Base-by-base conservation (phyloP, 768 basidiomycete species). In the Tulasnella sp. region DNA sequence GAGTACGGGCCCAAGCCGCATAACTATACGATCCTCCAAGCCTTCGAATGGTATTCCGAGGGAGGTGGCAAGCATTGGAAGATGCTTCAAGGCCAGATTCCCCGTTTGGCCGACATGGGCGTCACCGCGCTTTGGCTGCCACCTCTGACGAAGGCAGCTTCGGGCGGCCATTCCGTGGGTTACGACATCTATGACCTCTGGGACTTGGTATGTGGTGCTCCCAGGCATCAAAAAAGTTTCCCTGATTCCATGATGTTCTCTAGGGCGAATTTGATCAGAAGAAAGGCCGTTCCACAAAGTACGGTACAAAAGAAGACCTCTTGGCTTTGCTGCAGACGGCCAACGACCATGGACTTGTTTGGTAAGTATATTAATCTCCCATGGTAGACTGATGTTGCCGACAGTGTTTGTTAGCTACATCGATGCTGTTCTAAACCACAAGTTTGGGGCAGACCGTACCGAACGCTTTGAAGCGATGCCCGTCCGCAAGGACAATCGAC, bases 81-180 rank as follows among this genome's bases (percentile, higher is more conserved):
- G 82, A 90, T 27, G 93, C 84, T 87, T 95, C 40, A 90, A 93
- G 83, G 81, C 81, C 90, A 94, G 83, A 85, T 93, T 14, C 91
- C 93, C 19, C 85, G 83, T 56, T 88, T 96, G 31, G 88, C 88
- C 4, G 86, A 89, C 68, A 86, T 93, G 81, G 94, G 94, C 16
- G 88, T 94, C 82, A 94, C 94, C 0, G 93, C 94, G 83, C 87
- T 91, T 4, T 96, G 94, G 94, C 85, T 95, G 39, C 94, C 94
- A 39, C 94, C 94, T 3, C 91, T 93, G 24, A 92, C 92, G 83
- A 95, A 94, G 84, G 94, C 92, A 21, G 91, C 89, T 84, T n/a
- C n/a, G n/a, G 84, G 86, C 76, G 88, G 87, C 82, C 93, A 73
- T 24, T 68, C 79, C 68, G 39, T 71, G 27, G 73, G 74, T 24